Percentiles rank a stretch among this genome's conserved stretches.
These are phyloP conservation scores for Colletotrichum tabaci DNA, from an alignment of 2,329 filamentous ascomycete species.

Conservation along the genomic window DNA sequence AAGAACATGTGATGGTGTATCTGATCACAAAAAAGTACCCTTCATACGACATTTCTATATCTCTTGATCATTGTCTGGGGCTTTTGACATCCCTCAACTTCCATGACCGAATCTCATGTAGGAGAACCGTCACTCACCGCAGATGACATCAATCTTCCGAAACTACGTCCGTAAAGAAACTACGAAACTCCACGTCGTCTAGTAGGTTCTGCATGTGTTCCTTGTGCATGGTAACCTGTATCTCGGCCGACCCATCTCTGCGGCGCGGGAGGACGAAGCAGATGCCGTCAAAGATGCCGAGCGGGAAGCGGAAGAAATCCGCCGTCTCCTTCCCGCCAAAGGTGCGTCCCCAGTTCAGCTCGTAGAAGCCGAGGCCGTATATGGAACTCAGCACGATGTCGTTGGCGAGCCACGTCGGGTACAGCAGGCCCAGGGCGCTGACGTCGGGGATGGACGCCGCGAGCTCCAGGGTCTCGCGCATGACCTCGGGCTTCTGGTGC, in stretches of 20 bases:
- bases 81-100: too few species aligned
- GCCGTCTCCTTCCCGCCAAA: conserved; percentile 5
- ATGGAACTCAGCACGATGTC: conserved; percentile 5
- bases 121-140: neutral
- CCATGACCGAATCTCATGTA: too few species aligned
- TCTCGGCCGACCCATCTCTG: conserved; percentile 4
- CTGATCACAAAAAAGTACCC: too few species aligned
- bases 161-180: conserved; percentile 7
- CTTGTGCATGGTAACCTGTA: conserved; percentile 1
- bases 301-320: conserved; percentile 1
- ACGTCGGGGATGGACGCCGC: neutral
- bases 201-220: neutral
- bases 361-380: conserved; percentile 5
- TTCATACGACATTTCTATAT: too few species aligned
- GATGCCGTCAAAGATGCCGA: conserved; percentile 1
- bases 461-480: conserved; percentile 2
- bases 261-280: conserved; percentile 3
- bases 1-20: too few species aligned
- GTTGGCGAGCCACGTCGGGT: conserved; percentile 8
- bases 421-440: conserved; percentile 6
- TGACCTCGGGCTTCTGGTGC: conserved; percentile 3
- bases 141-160: neutral
- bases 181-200: conserved; percentile 3
- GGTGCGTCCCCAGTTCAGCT: conserved; percentile 5
- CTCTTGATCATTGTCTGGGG: too few species aligned